Evolutionary conservation across 345 rosid species (phyloP).

Genomic region (Brassica nigra): DNA sequence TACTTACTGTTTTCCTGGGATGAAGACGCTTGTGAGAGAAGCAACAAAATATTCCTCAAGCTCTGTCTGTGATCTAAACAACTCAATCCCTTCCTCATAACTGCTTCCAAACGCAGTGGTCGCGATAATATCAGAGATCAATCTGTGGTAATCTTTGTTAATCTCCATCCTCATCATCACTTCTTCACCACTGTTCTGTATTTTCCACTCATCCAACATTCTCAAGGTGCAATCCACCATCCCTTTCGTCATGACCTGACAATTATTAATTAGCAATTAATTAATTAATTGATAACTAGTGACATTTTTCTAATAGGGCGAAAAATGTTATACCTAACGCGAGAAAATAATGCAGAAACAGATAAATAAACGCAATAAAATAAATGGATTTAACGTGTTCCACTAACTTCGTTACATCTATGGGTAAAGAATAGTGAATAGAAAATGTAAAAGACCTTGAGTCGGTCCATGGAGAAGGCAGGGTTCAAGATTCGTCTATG

Average conservation of each 20-base stretch:
- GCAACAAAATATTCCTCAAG: background rate
- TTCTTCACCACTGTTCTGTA: background rate
- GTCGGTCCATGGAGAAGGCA: constrained; percentile 10
- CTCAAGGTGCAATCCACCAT: constrained; percentile 4
- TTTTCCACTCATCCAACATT: constrained; percentile 6
- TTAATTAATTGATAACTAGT: background rate
- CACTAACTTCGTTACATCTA: background rate
- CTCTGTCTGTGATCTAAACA: constrained; percentile 7
- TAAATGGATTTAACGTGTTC: no score
- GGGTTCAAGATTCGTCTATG: constrained; percentile 15
- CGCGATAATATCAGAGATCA: background rate
- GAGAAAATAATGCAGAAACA: no score
- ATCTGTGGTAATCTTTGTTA: background rate
- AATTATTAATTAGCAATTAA: background rate
- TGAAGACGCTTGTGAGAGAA: constrained; percentile 1
- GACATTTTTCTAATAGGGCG: no score
- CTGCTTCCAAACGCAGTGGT: constrained; percentile 11
- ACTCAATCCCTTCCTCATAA: background rate
- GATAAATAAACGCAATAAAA: no score
- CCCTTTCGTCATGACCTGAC: background rate
- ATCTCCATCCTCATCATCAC: background rate
- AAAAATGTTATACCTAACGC: no score
- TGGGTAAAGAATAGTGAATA: background rate
- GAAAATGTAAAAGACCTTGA: background rate
- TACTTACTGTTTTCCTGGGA: constrained; percentile 5